Base-by-base conservation (phyloP, 805 yeast genomes). In the Metschnikowia colocasiae region DNA sequence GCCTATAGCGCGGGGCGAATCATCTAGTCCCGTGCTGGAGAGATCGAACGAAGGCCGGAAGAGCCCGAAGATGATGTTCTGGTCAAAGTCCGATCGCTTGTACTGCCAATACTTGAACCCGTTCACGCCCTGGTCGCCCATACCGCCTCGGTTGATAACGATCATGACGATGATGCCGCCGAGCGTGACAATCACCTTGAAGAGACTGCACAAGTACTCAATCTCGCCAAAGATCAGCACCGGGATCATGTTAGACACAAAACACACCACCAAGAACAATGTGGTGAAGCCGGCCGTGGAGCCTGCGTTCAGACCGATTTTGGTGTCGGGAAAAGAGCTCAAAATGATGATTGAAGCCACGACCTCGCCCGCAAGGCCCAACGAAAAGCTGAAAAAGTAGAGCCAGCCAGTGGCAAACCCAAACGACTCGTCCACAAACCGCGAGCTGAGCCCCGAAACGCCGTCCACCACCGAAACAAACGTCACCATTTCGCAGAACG, bases 401-500 rank as follows among this genome's bases (percentile, higher is more conserved):
- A 81, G 71, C 70, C 89, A 78, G 1, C 92, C 91, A 0, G 82
- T 69, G 3, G 87, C 80, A 63, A 84, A 84, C 1, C 90, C 90
- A 65, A 84, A 82, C 0, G 89, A 84, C 59, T 84, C 90, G 53
- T 83, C 89, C 2, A 84, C 86, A 66, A 84, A 85, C 34, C 95
- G 64, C 0, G 91, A 79, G 1, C 87, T 80, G 23, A 87, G 70
- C 1, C 90, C 91, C 0, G 88, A 78, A 3, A 86, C 85, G 6
- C 92, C 90, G 36, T 86, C 87, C 18, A 85, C 83, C n/a, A 84
- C 77, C 0, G 94, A 89, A 18, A 86, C 81, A 48, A 87, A 71
- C 0, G 94, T 83, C 4, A 85, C 84, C 85, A 86, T 85, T 61
- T 86, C 95, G 49, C 92, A 87, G 61, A 85, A 83, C 4, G 89